Percentiles rank a stretch among this genome's conserved stretches.
phyloP scores from a whole-genome alignment of 345 rosid genomes.

The Euphorbia tirucalli region DNA sequence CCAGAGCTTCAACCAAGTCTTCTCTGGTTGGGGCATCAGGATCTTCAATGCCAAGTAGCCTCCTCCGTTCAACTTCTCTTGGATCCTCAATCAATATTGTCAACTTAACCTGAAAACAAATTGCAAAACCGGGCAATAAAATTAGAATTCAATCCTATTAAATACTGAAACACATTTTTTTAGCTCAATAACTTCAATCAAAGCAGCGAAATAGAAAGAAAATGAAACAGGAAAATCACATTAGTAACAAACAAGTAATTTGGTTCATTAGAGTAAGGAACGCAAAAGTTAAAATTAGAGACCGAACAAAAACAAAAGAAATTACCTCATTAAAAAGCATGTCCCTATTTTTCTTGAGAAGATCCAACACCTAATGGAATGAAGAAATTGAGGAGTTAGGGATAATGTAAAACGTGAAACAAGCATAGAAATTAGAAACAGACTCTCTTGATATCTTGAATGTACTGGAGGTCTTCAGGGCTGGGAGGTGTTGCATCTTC shows the following conservation, averaged over 20 bases:
- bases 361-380: slow-evolving; percentile 59
- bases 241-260: background rate
- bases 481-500: slow-evolving; percentile 27
- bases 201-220: background rate
- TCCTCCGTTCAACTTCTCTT: slow-evolving; percentile 80
- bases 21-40: slow-evolving; percentile 76
- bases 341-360: slow-evolving; percentile 80
- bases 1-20: slow-evolving; percentile 78
- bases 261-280: background rate
- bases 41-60: slow-evolving; percentile 82
- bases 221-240: background rate
- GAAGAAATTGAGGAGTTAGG: background rate
- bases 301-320: background rate
- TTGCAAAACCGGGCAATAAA: slow-evolving; percentile 5
- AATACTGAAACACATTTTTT: background rate
- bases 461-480: slow-evolving; percentile 40
- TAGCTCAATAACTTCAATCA: background rate
- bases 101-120: slow-evolving; percentile 56
- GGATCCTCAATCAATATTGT: slow-evolving; percentile 89
- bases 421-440: background rate
- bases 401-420: background rate
- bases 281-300: background rate
- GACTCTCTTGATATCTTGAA: slow-evolving; percentile 47
- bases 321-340: slow-evolving; percentile 83
- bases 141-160: background rate